Conservation (phyloP, 768 basidiomycete genomes). For the Dentipellis sp. region DNA sequence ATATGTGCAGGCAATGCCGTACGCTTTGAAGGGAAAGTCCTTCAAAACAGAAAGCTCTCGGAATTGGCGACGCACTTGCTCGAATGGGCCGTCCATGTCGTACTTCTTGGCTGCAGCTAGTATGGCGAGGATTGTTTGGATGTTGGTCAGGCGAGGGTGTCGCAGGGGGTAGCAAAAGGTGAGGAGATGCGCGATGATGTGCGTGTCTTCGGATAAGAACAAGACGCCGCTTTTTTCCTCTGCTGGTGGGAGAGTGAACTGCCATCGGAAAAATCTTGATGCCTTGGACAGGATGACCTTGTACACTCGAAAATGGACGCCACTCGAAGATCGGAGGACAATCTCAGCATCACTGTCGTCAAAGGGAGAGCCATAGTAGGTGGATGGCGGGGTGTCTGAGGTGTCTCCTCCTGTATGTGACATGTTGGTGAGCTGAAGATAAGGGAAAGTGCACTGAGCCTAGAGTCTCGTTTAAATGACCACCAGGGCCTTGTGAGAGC, state of each 20-base stretch:
- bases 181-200: neutral
- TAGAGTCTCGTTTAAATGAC: neutral
- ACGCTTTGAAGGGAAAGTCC: neutral
- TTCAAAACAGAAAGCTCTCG: neutral
- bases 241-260: neutral
- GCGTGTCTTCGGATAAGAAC: neutral
- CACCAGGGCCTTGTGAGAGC: neutral
- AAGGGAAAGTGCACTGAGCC: neutral
- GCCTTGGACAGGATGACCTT: conserved; percentile 9
- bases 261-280: conserved; percentile 3
- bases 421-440: neutral
- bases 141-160: neutral
- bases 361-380: conserved; percentile 1
- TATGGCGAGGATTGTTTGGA: neutral
- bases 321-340: conserved; percentile 9
- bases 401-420: neutral
- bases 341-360: conserved; percentile 11
- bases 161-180: neutral
- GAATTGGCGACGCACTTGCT: conserved; percentile 3
- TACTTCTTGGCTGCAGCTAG: neutral
- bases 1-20: neutral
- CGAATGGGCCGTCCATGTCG: neutral
- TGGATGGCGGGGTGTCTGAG: neutral
- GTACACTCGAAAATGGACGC: conserved; percentile 10
- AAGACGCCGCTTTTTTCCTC: neutral